These are phyloP conservation scores for Capsella bursapastoris DNA, from an alignment of 345 rosid species.

Conservation along the genomic window DNA sequence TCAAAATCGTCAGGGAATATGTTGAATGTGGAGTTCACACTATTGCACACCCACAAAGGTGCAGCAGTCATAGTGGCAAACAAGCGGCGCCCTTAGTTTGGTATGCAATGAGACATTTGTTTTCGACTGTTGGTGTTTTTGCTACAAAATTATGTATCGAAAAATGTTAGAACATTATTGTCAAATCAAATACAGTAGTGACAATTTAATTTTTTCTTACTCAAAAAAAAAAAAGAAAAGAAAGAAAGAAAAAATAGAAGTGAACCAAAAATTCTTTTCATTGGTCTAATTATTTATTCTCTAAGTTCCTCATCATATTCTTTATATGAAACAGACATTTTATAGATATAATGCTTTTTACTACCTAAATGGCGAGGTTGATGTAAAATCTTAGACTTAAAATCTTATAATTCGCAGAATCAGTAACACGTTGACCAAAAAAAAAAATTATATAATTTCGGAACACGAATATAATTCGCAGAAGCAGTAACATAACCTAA, in stretches of 20 bases:
- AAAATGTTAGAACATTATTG: background rate
- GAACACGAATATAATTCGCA: too few species aligned
- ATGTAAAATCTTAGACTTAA: too few species aligned
- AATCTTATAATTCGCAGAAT: too few species aligned
- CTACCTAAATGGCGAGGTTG: too few species aligned
- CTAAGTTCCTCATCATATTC: background rate
- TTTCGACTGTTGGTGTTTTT: slow-evolving; percentile 23
- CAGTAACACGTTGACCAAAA: too few species aligned
- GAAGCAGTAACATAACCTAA: too few species aligned
- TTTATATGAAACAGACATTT: too few species aligned
- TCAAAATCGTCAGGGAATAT: slow-evolving; percentile 14
- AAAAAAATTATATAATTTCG: too few species aligned
- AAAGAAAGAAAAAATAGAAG: too few species aligned
- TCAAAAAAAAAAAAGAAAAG: too few species aligned
- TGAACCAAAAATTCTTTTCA: background rate
- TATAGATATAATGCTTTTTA: too few species aligned
- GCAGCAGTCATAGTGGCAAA: slow-evolving; percentile 31
- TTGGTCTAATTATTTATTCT: background rate
- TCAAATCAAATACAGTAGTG: background rate
- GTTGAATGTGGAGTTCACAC: slow-evolving; percentile 26
- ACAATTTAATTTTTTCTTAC: too few species aligned
- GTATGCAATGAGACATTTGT: slow-evolving; percentile 10
- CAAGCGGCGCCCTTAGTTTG: slow-evolving; percentile 37
- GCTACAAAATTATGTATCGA: background rate
- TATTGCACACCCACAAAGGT: slow-evolving; percentile 2